Conservation (phyloP, 1,139 yeast species). For the Neolecta irregularis region DNA sequence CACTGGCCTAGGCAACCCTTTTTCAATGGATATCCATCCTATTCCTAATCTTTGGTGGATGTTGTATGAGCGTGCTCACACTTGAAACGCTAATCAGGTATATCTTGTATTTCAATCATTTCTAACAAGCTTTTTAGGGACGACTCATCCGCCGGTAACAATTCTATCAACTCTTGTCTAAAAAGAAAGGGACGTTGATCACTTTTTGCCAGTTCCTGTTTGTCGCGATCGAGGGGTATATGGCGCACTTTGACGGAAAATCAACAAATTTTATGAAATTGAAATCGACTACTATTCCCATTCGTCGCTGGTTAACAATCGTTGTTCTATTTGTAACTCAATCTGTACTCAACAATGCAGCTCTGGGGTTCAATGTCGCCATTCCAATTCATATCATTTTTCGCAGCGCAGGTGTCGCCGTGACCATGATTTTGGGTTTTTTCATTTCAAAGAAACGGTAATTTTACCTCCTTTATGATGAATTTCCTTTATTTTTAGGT, state of each 20-base stretch:
- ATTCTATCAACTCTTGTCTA: neutral
- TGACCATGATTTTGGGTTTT: slow-evolving; percentile 44
- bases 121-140: too few species aligned
- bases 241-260: slow-evolving; percentile 24
- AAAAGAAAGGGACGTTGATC: slow-evolving; percentile 25
- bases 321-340: slow-evolving; percentile 38
- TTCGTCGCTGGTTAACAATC: slow-evolving; percentile 33
- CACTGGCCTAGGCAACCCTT: too few species aligned
- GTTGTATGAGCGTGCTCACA: too few species aligned
- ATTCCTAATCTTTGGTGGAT: too few species aligned
- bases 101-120: too few species aligned
- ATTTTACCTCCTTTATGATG: neutral
- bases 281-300: slow-evolving; percentile 35
- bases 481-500: slow-evolving; percentile 17
- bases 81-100: too few species aligned
- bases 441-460: slow-evolving; percentile 29
- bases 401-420: slow-evolving; percentile 48
- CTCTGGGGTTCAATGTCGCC: slow-evolving; percentile 41
- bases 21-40: too few species aligned
- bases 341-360: slow-evolving; percentile 44
- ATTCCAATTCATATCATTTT: slow-evolving; percentile 56
- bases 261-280: slow-evolving; percentile 21
- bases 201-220: slow-evolving; percentile 48
- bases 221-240: slow-evolving; percentile 34
- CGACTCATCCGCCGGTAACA: too few species aligned